A percentile compares a stretch with the other conserved stretches of the same genome.
Evolutionary conservation across 108 stramenopile species (phyloP).

Genomic region (Pseudonitzschia delicatissima): DNA sequence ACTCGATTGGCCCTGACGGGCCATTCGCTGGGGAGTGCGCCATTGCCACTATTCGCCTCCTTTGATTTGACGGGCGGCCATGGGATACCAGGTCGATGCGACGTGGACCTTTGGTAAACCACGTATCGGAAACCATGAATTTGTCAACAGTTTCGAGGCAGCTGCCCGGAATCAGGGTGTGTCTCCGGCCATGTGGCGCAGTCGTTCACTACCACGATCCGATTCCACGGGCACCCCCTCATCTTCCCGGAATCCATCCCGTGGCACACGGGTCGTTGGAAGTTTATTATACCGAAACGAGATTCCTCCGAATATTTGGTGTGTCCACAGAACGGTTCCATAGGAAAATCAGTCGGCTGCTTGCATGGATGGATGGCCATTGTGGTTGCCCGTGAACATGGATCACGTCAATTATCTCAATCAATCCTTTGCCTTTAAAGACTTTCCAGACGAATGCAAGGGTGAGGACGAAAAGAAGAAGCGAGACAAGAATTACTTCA

Average conservation of each 20-base stretch:
- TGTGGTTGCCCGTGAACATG: background rate
- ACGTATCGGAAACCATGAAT: constrained; percentile 4
- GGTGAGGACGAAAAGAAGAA: no score
- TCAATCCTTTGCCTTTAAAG: constrained; percentile 5
- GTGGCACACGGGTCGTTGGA: background rate
- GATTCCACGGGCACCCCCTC: constrained; percentile 7
- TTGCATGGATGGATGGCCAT: constrained; percentile 4
- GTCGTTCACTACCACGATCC: constrained; percentile 10
- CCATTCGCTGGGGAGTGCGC: constrained; percentile 2
- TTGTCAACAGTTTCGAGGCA: constrained; percentile 5
- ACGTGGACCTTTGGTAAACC: constrained; percentile 13
- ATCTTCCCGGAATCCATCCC: background rate
- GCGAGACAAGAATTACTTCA: no score
- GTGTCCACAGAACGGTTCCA: background rate
- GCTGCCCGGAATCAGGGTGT: background rate
- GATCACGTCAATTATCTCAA: constrained; percentile 13
- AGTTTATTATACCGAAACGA: background rate
- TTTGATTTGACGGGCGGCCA: constrained; percentile 6
- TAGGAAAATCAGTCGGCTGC: background rate
- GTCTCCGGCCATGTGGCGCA: background rate
- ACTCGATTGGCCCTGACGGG: background rate
- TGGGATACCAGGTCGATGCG: constrained; percentile 6
- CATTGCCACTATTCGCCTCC: constrained; percentile 5
- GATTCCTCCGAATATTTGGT: constrained; percentile 8
- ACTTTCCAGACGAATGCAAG: constrained; percentile 11